phyloP scores from a whole-genome alignment of 2,329 filamentous ascomycete genomes.

The Ophiostoma pallidulum region DNA sequence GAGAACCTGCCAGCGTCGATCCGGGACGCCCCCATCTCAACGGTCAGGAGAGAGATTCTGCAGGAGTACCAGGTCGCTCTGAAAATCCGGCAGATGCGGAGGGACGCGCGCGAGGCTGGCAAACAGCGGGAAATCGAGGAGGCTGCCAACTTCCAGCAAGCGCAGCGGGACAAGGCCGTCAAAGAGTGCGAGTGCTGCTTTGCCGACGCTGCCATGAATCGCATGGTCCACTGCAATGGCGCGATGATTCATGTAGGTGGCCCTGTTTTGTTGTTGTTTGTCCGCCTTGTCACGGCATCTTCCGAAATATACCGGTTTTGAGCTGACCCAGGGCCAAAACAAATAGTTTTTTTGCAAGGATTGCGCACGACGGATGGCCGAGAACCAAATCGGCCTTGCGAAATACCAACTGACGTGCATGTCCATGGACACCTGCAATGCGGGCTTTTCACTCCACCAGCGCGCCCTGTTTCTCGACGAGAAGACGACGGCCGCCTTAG shows the following conservation, averaged over 20 bases:
- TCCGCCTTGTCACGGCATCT: too few relatives aligned
- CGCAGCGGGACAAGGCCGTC: constrained; percentile 41
- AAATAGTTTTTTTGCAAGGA: constrained; percentile 55
- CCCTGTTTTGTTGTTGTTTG: not conserved
- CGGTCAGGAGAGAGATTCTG: constrained; percentile 23
- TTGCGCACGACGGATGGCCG: constrained; percentile 57
- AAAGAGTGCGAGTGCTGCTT: constrained; percentile 69
- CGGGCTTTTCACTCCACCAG: constrained; percentile 48
- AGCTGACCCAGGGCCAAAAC: constrained; percentile 1
- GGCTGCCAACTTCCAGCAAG: constrained; percentile 30
- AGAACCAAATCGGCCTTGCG: constrained; percentile 58
- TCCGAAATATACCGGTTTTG: not conserved
- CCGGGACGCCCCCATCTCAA: not conserved
- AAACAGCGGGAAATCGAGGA: constrained; percentile 27
- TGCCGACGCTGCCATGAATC: constrained; percentile 53
- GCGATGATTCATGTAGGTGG: constrained; percentile 38
- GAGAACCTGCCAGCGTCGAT: constrained; percentile 18
- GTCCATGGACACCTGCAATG: constrained; percentile 56
- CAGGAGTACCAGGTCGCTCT: constrained; percentile 33
- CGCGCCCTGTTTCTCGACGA: constrained; percentile 48
- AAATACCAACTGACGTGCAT: constrained; percentile 63
- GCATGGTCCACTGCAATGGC: constrained; percentile 58
- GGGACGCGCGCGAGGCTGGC: constrained; percentile 18
- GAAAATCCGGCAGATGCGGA: constrained; percentile 20
- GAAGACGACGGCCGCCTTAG: constrained; percentile 51